Evolutionary conservation across 2,329 filamentous ascomycete species (phyloP).

Genomic region (Arachnomyces sp.): DNA sequence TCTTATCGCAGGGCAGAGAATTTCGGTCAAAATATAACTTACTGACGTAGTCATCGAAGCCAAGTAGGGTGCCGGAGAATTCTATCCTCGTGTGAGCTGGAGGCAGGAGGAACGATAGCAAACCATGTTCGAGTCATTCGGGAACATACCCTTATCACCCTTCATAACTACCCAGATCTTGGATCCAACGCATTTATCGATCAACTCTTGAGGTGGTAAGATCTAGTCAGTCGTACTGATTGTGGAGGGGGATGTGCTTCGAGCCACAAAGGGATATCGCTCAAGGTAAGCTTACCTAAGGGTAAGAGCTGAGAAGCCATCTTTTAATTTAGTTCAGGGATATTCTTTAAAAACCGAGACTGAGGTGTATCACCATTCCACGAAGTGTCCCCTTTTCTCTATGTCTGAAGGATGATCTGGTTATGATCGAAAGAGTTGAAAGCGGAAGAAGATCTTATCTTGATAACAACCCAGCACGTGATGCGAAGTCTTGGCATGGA

Average conservation of each 20-base stretch:
- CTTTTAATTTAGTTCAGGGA: constrained; percentile 11
- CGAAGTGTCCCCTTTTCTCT: too few species aligned
- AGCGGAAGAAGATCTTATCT: too few species aligned
- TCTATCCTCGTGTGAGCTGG: constrained; percentile 47
- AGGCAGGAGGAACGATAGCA: not conserved
- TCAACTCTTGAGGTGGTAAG: constrained; percentile 60
- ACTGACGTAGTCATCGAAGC: constrained; percentile 99
- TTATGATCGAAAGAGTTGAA: too few species aligned
- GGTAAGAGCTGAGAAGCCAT: constrained; percentile 71
- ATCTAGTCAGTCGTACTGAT: constrained; percentile 14
- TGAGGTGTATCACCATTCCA: not conserved
- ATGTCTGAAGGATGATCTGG: too few species aligned
- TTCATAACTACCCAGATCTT: constrained; percentile 99
- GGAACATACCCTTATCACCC: constrained; percentile 75
- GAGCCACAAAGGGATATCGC: constrained; percentile 7
- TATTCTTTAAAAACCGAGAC: constrained; percentile 4
- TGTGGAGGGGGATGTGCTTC: not conserved
- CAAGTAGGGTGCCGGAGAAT: constrained; percentile 87
- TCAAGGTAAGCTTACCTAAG: constrained; percentile 44
- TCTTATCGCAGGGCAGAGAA: constrained; percentile 11
- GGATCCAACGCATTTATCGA: constrained; percentile 97
- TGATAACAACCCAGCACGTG: too few species aligned
- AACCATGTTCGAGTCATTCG: not conserved
- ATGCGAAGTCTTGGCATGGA: too few species aligned
- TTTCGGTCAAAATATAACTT: constrained; percentile 42